Evolutionary conservation across 108 stramenopile genomes (phyloP).

Genomic region (Seminavis robusta): DNA sequence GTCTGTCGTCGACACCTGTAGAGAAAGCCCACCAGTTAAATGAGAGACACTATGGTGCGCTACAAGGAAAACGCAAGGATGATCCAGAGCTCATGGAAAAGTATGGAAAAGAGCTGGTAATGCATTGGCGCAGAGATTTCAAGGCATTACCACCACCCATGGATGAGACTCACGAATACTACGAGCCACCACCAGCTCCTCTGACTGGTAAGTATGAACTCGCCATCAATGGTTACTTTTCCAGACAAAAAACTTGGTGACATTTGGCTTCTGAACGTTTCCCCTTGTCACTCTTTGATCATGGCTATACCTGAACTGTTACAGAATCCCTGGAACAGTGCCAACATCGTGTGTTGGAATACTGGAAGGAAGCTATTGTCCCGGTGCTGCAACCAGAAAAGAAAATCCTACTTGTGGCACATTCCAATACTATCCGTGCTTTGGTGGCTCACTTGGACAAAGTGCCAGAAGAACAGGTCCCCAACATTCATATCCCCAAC

Average conservation of each 20-base stretch:
- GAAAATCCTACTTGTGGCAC: constrained; percentile 43
- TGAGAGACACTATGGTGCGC: constrained; percentile 42
- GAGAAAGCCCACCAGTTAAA: constrained; percentile 25
- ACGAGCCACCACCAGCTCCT: constrained; percentile 30
- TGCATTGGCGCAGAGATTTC: constrained; percentile 25
- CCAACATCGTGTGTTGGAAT: constrained; percentile 20
- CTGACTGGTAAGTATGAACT: too few species aligned
- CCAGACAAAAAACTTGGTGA: too few species aligned
- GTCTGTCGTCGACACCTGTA: background rate
- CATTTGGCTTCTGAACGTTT: too few species aligned
- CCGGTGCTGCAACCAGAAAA: constrained; percentile 12
- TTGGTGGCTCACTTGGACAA: constrained; percentile 53
- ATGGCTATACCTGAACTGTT: too few species aligned
- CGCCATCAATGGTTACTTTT: too few species aligned
- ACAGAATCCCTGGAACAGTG: constrained; percentile 31
- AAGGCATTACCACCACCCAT: constrained; percentile 24
- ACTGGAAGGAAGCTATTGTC: constrained; percentile 16
- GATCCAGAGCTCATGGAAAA: constrained; percentile 12
- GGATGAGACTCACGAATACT: constrained; percentile 22
- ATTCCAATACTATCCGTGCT: constrained; percentile 32
- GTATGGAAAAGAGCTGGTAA: constrained; percentile 23
- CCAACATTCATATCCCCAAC: constrained; percentile 48
- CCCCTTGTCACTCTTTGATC: too few species aligned
- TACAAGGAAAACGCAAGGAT: constrained; percentile 30
- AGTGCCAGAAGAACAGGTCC: constrained; percentile 34